Percentiles rank a stretch among this genome's conserved stretches.
phyloP scores from a whole-genome alignment of 208 protist genomes.

The Trypanosoma congolense region DNA sequence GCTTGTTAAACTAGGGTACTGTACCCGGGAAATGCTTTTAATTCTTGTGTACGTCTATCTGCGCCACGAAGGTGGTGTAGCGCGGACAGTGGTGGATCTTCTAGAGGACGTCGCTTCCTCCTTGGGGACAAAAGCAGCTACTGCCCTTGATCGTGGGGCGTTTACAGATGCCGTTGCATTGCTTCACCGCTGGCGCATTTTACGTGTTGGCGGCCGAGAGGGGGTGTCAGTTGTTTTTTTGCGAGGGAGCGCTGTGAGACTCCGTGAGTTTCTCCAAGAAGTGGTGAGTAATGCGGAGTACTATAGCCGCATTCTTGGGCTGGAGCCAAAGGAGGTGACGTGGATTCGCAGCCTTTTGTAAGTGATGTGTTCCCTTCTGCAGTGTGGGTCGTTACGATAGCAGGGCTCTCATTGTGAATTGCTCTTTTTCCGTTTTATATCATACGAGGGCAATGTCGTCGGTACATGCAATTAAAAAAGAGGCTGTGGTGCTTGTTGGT shows the following conservation, averaged over 20 bases:
- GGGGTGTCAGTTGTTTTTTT: constrained; percentile 32
- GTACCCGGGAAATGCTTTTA: constrained; percentile 43
- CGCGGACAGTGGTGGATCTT: constrained; percentile 54
- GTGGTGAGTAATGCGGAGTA: constrained; percentile 36
- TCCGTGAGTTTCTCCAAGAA: constrained; percentile 42
- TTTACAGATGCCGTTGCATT: constrained; percentile 42
- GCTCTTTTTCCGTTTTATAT: constrained; percentile 9
- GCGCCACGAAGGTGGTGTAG: constrained; percentile 39
- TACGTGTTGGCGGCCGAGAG: constrained; percentile 24
- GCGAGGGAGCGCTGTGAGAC: constrained; percentile 36
- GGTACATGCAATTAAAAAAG: too few species aligned
- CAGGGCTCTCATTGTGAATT: neutral
- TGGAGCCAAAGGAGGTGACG: constrained; percentile 57
- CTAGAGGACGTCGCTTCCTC: constrained; percentile 71
- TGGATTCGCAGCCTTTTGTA: constrained; percentile 57
- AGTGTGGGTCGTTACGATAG: constrained; percentile 2
- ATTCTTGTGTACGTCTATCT: constrained; percentile 60
- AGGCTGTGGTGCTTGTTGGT: too few species aligned
- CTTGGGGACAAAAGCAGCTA: constrained; percentile 58
- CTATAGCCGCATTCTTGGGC: constrained; percentile 45
- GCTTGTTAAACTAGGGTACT: constrained; percentile 55
- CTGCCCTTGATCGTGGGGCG: constrained; percentile 51
- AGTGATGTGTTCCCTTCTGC: neutral
- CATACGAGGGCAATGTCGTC: too few species aligned
- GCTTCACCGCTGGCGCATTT: constrained; percentile 50